phyloP scores from a whole-genome alignment of 202 grass and related monocot genomes.

The Bolboschoenoplectus hybrid region DNA sequence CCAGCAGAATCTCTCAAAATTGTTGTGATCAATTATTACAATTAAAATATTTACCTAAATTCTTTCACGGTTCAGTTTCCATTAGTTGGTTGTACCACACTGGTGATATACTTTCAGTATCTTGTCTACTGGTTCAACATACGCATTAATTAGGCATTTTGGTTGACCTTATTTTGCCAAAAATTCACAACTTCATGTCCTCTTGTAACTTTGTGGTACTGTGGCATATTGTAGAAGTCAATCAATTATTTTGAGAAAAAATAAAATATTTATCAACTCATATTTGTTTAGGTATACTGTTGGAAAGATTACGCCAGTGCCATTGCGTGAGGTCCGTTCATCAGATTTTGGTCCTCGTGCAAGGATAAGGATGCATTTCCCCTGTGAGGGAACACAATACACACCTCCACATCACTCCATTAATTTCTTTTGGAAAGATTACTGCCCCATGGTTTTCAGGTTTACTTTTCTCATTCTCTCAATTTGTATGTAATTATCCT shows the following conservation, averaged over 20 bases:
- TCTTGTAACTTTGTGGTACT: conserved; percentile 1
- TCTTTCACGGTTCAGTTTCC: background rate
- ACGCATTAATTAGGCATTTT: background rate
- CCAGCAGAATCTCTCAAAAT: background rate
- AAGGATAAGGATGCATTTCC: conserved; percentile 91
- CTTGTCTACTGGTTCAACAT: background rate
- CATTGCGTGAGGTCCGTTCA: conserved; percentile 93
- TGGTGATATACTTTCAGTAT: conserved; percentile 1
- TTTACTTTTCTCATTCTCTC: conserved; percentile 46
- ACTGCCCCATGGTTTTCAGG: conserved; percentile 99
- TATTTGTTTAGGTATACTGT: conserved; percentile 85
- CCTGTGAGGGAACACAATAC: conserved; percentile 84
- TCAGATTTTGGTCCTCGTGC: conserved; percentile 97
- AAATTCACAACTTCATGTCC: background rate
- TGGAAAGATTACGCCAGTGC: conserved; percentile 98
- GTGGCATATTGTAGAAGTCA: background rate
- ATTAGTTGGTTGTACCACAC: conserved; percentile 17
- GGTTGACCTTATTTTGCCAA: background rate
- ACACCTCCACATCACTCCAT: conserved; percentile 91
- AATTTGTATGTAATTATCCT: conserved; percentile 13
- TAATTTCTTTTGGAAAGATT: conserved; percentile 98
- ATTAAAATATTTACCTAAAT: background rate
- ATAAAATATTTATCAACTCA: background rate
- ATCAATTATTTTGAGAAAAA: background rate
- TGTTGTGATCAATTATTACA: background rate